Base-by-base conservation (phyloP, 768 basidiomycete species). In the Leucocoprinus birnbaumii region DNA sequence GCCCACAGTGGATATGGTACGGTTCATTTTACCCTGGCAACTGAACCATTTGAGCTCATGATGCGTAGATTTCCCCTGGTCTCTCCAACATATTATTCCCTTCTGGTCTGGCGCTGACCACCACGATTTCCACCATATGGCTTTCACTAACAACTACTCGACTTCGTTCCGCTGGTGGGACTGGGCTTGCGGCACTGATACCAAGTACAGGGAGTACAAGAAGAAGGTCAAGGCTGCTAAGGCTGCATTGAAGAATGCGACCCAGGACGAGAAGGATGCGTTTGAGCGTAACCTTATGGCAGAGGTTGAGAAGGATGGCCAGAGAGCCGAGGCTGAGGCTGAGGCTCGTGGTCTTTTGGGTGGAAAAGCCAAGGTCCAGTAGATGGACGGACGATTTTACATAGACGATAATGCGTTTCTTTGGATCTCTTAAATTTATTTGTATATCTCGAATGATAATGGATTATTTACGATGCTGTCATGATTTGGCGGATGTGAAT, bases 111-210 rank as follows among this genome's bases (percentile, higher is more conserved):
- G 96, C 37, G 94, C 94, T 0, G 96, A 98, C 64, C 93, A 96
- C 73, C 95, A 97, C 68, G 95, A 98, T 66, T 98, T 94, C 84
- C 96, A 98, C 72, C 96, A 99, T 73, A 91, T 94, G 90, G 87
- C 90, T 3, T 96, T 94, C 77, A 84, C 84, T 48, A 94, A 94
- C 78, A 95, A 95, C 78, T 96, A 81, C 68, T 90, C 91, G 8
- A 95, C 94, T 6, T 91, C 88, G 19, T 97, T 97, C 85, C 84
- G 94, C 38, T 96, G 91, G 88, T 92, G 89, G 70, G 96, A 98
- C 70, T 80, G 80, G 57, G 71, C 93, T 61, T 86, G 91, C 64
- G 94, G 94, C 48, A 98, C 96, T 0, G 96, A 99, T 65, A 70
- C 77, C 71, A 93, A 91, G 76, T 98, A 97, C 74, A 83, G 77